phyloP scores from a whole-genome alignment of 345 rosid genomes.

The Anacardium occidentale region DNA sequence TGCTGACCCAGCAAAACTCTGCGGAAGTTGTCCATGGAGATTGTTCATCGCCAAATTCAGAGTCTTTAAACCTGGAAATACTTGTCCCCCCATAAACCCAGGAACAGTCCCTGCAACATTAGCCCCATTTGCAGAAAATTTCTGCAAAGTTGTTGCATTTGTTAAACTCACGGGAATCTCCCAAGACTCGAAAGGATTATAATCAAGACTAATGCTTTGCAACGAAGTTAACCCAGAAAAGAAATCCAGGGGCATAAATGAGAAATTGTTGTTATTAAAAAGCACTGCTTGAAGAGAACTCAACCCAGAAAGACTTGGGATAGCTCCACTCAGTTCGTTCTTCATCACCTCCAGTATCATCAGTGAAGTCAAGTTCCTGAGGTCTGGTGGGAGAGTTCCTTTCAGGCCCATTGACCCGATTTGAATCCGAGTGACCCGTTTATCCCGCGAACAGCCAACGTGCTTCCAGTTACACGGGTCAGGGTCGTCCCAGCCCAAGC shows the following conservation, averaged over 20 bases:
- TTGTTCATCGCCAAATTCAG: slow-evolving; percentile 48
- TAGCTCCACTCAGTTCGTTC: slow-evolving; percentile 46
- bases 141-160: slow-evolving; percentile 40
- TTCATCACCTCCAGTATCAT: slow-evolving; percentile 45
- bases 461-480: slow-evolving; percentile 63
- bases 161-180: slow-evolving; percentile 44
- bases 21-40: slow-evolving; percentile 57
- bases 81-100: slow-evolving; percentile 35
- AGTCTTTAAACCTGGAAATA: slow-evolving; percentile 38
- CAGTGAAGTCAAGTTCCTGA: slow-evolving; percentile 45
- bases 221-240: slow-evolving; percentile 51
- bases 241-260: slow-evolving; percentile 53
- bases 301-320: slow-evolving; percentile 62
- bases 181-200: slow-evolving; percentile 56
- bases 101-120: slow-evolving; percentile 56
- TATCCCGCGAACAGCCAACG: slow-evolving; percentile 37
- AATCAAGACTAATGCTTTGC: slow-evolving; percentile 32
- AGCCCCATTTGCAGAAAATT: slow-evolving; percentile 47
- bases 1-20: slow-evolving; percentile 29
- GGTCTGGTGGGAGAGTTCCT: slow-evolving; percentile 55
- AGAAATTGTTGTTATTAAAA: slow-evolving; percentile 45
- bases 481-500: slow-evolving; percentile 55
- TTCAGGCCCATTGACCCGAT: slow-evolving; percentile 36
- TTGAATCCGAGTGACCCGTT: slow-evolving; percentile 52
- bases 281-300: slow-evolving; percentile 31